phyloP scores from a whole-genome alignment of 2,329 filamentous ascomycete genomes.

The Hypoxylon sp. region DNA sequence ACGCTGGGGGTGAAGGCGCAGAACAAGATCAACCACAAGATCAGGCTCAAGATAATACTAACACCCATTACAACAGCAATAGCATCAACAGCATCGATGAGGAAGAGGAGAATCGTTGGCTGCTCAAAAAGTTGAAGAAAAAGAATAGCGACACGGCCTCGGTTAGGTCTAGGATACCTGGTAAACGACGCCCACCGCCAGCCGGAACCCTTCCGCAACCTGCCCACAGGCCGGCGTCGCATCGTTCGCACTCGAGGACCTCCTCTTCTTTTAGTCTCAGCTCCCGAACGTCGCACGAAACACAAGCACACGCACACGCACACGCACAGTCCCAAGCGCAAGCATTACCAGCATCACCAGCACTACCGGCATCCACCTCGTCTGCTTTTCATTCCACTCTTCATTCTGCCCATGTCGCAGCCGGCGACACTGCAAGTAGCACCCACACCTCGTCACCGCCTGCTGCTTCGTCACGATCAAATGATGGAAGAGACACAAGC shows the following conservation, averaged over 20 bases:
- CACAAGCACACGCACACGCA: slow-evolving; percentile 24
- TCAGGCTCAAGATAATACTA: not conserved
- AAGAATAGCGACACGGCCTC: slow-evolving; percentile 31
- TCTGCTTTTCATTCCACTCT: slow-evolving; percentile 2
- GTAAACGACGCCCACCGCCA: slow-evolving; percentile 42
- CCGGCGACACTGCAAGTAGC: slow-evolving; percentile 23
- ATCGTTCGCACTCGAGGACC: slow-evolving; percentile 38
- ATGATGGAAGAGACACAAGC: slow-evolving; percentile 31
- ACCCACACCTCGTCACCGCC: slow-evolving; percentile 37
- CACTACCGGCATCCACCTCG: slow-evolving; percentile 14
- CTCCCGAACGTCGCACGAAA: slow-evolving; percentile 43
- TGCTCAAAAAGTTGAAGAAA: slow-evolving; percentile 29
- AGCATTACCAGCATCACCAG: slow-evolving; percentile 9
- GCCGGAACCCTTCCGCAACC: slow-evolving; percentile 35
- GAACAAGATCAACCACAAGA: slow-evolving; percentile 10
- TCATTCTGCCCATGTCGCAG: slow-evolving; percentile 22
- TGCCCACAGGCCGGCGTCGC: slow-evolving; percentile 37
- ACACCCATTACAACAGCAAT: slow-evolving; percentile 9
- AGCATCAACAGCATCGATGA: slow-evolving; percentile 21
- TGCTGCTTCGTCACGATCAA: slow-evolving; percentile 16
- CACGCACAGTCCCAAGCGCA: slow-evolving; percentile 13
- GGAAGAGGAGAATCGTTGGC: slow-evolving; percentile 18
- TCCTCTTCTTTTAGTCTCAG: slow-evolving; percentile 40
- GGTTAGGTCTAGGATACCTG: slow-evolving; percentile 43
- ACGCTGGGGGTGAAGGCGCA: slow-evolving; percentile 5